Conservation (phyloP, 2,329 filamentous ascomycete species). For the Peltaster fructicola region DNA sequence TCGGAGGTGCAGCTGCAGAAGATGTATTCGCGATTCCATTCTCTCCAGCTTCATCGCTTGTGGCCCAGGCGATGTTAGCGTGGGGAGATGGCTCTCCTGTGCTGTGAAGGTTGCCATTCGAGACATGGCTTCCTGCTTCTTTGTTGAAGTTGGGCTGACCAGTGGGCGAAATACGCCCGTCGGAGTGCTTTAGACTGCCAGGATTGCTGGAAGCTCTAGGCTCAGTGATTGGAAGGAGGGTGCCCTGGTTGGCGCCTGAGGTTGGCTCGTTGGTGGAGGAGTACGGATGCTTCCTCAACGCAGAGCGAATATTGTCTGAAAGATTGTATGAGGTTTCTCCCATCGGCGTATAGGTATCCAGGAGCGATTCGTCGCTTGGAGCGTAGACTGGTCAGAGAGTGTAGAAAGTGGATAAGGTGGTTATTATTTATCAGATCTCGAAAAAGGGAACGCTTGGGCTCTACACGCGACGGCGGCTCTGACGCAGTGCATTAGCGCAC, state of each 20-base stretch:
- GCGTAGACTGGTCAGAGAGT: conserved; percentile 2
- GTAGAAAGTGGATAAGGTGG: conserved; percentile 2
- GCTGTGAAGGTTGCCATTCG: conserved; percentile 6
- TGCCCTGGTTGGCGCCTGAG: conserved; percentile 17
- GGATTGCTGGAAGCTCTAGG: conserved; percentile 10
- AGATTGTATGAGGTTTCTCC: conserved; percentile 36
- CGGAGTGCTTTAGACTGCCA: conserved; percentile 17
- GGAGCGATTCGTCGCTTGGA: conserved; percentile 4
- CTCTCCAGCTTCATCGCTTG: conserved; percentile 5
- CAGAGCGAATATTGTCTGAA: conserved; percentile 34
- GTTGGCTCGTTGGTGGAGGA: conserved; percentile 9
- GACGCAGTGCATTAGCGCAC: too few species aligned
- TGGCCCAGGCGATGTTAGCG: background rate
- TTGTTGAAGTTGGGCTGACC: conserved; percentile 2
- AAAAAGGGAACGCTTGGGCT: too few species aligned
- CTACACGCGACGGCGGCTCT: too few species aligned
- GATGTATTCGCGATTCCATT: background rate
- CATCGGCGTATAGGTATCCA: conserved; percentile 25
- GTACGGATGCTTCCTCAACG: conserved; percentile 29
- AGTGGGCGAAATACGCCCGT: conserved; percentile 12
- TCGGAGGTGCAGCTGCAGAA: conserved; percentile 21
- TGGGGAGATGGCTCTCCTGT: conserved; percentile 1
- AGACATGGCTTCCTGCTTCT: conserved; percentile 4
- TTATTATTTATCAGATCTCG: too few species aligned
- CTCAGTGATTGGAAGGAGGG: conserved; percentile 9